These are phyloP conservation scores for Talaromyces sp. DNA, from an alignment of 2,329 filamentous ascomycete species.

Conservation along the genomic window DNA sequence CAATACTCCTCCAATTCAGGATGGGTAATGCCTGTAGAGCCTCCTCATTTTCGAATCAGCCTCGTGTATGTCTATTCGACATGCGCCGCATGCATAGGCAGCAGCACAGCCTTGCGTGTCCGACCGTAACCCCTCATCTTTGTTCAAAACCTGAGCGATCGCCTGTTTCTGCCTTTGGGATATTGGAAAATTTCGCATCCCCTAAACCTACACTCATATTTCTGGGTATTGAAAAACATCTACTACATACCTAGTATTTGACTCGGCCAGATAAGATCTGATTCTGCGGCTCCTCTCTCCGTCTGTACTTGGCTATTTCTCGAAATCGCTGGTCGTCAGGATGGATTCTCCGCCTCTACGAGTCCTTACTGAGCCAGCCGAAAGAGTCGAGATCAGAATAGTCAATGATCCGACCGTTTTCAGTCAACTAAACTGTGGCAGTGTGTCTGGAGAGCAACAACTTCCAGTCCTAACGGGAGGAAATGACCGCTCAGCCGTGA, in stretches of 20 bases:
- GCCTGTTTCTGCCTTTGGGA: background rate
- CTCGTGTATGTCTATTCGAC: background rate
- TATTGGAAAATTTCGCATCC: background rate
- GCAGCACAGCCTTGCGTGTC: background rate
- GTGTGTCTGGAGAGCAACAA: background rate
- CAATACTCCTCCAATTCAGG: background rate
- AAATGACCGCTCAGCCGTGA: background rate
- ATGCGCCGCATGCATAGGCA: background rate
- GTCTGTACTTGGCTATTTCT: background rate
- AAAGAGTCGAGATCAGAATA: background rate
- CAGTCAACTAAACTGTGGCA: background rate
- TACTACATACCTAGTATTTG: background rate
- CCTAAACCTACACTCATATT: background rate
- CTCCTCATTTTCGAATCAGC: background rate
- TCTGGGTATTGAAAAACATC: background rate
- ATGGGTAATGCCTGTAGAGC: background rate
- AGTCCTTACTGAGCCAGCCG: background rate
- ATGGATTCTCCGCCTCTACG: background rate
- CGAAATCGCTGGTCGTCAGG: background rate
- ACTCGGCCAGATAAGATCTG: background rate
- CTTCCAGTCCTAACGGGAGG: background rate
- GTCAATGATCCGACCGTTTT: background rate
- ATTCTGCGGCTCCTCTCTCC: background rate
- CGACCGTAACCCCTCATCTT: background rate
- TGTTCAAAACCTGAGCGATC: background rate